Conservation (phyloP, 345 rosid species). For the Eutrema japonicum region DNA sequence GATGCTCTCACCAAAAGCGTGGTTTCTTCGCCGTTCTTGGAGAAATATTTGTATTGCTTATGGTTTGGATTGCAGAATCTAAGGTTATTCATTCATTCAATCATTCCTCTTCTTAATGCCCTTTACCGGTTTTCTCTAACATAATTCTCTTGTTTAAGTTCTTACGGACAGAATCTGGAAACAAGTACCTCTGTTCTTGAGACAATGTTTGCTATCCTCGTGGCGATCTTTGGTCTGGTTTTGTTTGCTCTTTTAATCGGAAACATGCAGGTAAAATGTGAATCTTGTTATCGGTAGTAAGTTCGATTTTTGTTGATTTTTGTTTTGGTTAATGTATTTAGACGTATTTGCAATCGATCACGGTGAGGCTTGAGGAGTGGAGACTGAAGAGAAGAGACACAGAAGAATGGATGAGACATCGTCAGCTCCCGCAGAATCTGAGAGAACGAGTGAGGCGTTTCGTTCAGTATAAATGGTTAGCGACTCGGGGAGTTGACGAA, state of each 20-base stretch:
- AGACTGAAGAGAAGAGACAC: conserved; percentile 69
- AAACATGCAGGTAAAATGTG: conserved; percentile 61
- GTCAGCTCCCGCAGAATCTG: conserved; percentile 63
- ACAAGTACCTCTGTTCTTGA: conserved; percentile 60
- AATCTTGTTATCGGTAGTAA: conserved; percentile 29
- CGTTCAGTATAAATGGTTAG: conserved; percentile 77
- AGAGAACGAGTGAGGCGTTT: conserved; percentile 55
- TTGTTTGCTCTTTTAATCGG: conserved; percentile 69
- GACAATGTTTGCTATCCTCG: conserved; percentile 60
- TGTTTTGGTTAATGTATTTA: conserved; percentile 33
- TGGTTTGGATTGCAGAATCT: conserved; percentile 97
- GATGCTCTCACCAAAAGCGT: conserved; percentile 66
- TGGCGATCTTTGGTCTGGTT: conserved; percentile 64
- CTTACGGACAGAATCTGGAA: conserved; percentile 56
- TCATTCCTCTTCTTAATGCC: background rate
- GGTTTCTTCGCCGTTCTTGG: conserved; percentile 59
- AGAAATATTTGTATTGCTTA: conserved; percentile 81
- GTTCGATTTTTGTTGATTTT: conserved; percentile 20
- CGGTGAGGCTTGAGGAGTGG: conserved; percentile 81
- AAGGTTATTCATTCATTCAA: conserved; percentile 50
- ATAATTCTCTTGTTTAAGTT: conserved; percentile 46
- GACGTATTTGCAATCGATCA: conserved; percentile 78
- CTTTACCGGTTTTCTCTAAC: background rate
- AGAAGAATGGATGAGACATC: conserved; percentile 76
- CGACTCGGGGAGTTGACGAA: conserved; percentile 79